A percentile compares a stretch with the other conserved stretches of the same genome.
Evolutionary conservation across 768 basidiomycete genomes (phyloP).

Genomic region (Pluteus cervinus): DNA sequence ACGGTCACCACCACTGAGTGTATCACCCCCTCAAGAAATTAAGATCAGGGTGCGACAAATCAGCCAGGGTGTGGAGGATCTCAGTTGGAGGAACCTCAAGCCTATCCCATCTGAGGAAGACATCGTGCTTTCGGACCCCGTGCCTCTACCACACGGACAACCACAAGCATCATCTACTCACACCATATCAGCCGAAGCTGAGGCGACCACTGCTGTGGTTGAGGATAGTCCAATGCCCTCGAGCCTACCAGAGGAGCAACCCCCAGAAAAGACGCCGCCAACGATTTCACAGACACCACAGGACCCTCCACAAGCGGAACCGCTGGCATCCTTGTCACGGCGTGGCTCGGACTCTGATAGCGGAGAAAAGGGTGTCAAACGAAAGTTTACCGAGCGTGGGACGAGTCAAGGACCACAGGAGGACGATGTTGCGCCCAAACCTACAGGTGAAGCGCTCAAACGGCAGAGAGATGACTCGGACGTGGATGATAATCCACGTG

Average conservation of each 20-base stretch:
- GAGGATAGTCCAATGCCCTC: neutral
- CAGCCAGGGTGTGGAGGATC: conserved; percentile 73
- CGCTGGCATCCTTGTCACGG: conserved; percentile 8
- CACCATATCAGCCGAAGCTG: conserved; percentile 6
- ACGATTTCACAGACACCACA: neutral
- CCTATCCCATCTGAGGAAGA: conserved; percentile 22
- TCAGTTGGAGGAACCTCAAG: conserved; percentile 59
- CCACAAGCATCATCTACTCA: too few relatives aligned
- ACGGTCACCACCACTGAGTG: conserved; percentile 38
- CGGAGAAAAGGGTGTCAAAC: conserved; percentile 60
- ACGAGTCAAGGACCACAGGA: conserved; percentile 53
- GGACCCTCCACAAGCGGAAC: conserved; percentile 6
- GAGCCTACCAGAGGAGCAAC: neutral
- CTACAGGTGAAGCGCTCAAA: conserved; percentile 39
- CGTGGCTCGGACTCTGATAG: conserved; percentile 38
- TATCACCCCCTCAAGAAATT: conserved; percentile 73
- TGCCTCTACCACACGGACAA: too few relatives aligned
- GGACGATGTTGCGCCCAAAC: conserved; percentile 20
- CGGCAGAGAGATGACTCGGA: conserved; percentile 59
- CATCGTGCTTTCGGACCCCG: too few relatives aligned
- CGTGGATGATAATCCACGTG: conserved; percentile 56
- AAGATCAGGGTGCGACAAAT: conserved; percentile 70
- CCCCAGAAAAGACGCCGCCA: conserved; percentile 1
- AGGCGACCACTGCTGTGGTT: conserved; percentile 6
- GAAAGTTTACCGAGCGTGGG: conserved; percentile 64